Evolutionary conservation across 1,284 basidiomycete species (phyloP).

Genomic region (Volvariella surrecta): DNA sequence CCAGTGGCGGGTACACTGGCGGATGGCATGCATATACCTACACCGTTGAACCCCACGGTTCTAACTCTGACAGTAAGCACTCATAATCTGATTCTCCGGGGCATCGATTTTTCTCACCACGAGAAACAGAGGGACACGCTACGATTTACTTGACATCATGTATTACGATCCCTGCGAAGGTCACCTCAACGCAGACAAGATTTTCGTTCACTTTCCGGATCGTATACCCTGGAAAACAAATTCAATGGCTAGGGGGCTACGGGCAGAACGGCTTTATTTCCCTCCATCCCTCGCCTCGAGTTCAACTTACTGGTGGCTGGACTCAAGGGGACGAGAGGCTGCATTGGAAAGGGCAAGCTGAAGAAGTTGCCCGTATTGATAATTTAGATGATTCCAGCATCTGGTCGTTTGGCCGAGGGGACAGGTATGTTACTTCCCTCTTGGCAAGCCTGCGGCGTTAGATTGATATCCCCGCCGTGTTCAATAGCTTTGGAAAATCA

Average conservation of each 20-base stretch:
- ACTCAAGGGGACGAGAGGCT: conserved; percentile 7
- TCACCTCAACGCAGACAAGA: not conserved
- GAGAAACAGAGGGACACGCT: not conserved
- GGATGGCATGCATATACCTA: conserved; percentile 36
- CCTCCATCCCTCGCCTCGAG: conserved; percentile 19
- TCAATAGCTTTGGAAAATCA: conserved; percentile 12
- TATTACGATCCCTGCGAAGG: not conserved
- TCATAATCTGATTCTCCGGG: not conserved
- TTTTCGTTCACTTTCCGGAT: conserved; percentile 9
- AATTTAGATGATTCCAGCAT: conserved; percentile 18
- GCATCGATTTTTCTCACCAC: not conserved
- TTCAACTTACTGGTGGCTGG: conserved; percentile 22
- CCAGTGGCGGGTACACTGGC: conserved; percentile 15
- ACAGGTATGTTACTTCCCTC: conserved; percentile 19
- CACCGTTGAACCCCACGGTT: not conserved
- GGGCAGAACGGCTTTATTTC: conserved; percentile 30
- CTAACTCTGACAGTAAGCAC: not conserved
- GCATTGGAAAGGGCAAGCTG: conserved; percentile 3
- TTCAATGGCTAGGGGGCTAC: conserved; percentile 8
- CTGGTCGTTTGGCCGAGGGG: conserved; percentile 20
- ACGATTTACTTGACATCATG: not conserved
- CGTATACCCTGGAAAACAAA: conserved; percentile 4
- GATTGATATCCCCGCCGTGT: conserved; percentile 3
- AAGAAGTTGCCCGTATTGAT: conserved; percentile 17
- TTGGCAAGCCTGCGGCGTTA: not conserved